Evolutionary conservation across 2,329 filamentous ascomycete genomes (phyloP).

Genomic region (Onygenales sp.): DNA sequence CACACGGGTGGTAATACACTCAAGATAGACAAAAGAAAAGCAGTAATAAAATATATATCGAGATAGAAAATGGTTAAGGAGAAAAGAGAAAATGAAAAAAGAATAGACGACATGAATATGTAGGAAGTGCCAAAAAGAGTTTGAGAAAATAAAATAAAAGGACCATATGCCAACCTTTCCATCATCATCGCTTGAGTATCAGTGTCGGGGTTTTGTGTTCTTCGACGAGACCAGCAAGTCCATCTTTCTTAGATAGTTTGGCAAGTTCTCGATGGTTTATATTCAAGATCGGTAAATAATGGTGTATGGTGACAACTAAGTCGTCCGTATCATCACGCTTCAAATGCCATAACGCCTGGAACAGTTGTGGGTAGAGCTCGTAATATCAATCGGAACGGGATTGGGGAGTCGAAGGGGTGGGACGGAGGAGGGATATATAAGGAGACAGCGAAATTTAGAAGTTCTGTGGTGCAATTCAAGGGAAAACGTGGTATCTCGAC

Average conservation of each 20-base stretch:
- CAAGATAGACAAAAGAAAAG: no score
- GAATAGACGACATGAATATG: neutral
- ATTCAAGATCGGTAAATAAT: neutral
- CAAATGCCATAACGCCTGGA: constrained; percentile 4
- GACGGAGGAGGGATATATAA: neutral
- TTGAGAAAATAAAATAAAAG: neutral
- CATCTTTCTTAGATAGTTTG: no score
- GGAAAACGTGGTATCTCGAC: neutral
- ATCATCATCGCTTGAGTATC: no score
- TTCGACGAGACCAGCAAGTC: no score
- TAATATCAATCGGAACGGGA: neutral
- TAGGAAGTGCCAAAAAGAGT: neutral
- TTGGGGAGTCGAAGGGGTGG: neutral
- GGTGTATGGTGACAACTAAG: constrained; percentile 2
- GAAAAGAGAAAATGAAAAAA: neutral
- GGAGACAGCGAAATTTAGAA: neutral
- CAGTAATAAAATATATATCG: no score
- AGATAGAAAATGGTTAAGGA: neutral
- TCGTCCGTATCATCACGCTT: constrained; percentile 7
- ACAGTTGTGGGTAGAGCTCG: neutral
- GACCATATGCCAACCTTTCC: neutral
- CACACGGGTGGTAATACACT: no score
- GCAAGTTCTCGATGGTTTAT: neutral
- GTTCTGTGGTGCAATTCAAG: neutral
- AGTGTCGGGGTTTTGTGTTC: no score